phyloP scores from a whole-genome alignment of 2,329 filamentous ascomycete species.

The Microcera coccophila region DNA sequence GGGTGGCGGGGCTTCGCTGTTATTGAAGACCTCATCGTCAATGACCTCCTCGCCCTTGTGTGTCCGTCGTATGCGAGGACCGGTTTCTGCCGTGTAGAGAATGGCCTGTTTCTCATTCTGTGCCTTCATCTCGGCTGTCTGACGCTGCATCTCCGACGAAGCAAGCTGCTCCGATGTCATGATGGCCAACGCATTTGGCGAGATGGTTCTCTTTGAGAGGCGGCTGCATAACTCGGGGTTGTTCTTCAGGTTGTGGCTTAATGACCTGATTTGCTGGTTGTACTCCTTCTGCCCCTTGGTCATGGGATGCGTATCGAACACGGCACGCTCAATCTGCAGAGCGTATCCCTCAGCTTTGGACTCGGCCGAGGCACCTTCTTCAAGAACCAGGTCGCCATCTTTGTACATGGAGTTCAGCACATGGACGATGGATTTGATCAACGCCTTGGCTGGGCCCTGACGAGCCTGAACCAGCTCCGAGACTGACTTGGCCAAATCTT shows the following conservation, averaged over 20 bases:
- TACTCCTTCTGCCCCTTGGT: constrained; percentile 48
- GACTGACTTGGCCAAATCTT: constrained; percentile 49
- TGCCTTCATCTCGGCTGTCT: constrained; percentile 73
- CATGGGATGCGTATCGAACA: constrained; percentile 52
- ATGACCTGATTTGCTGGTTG: constrained; percentile 63
- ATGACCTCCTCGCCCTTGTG: constrained; percentile 94
- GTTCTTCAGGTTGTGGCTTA: constrained; percentile 84
- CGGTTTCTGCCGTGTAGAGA: constrained; percentile 65
- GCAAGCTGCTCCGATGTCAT: constrained; percentile 92
- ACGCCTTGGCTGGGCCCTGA: constrained; percentile 63
- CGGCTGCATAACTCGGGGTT: constrained; percentile 75
- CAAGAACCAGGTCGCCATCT: constrained; percentile 57
- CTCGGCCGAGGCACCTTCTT: constrained; percentile 60
- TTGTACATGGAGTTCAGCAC: constrained; percentile 66
- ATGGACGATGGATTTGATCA: constrained; percentile 66
- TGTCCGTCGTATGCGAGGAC: constrained; percentile 77
- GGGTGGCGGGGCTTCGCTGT: constrained; percentile 34
- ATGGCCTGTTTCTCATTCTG: constrained; percentile 80
- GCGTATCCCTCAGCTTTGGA: constrained; percentile 66
- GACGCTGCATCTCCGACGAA: constrained; percentile 78
- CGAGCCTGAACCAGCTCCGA: constrained; percentile 59
- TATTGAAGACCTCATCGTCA: constrained; percentile 61
- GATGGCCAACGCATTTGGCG: constrained; percentile 71
- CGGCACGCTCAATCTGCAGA: constrained; percentile 73
- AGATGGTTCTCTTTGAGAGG: constrained; percentile 68